A percentile compares a stretch with the other conserved stretches of the same genome.
Conservation (phyloP, 2,329 filamentous ascomycete genomes). For the Hysterium pulicare region DNA sequence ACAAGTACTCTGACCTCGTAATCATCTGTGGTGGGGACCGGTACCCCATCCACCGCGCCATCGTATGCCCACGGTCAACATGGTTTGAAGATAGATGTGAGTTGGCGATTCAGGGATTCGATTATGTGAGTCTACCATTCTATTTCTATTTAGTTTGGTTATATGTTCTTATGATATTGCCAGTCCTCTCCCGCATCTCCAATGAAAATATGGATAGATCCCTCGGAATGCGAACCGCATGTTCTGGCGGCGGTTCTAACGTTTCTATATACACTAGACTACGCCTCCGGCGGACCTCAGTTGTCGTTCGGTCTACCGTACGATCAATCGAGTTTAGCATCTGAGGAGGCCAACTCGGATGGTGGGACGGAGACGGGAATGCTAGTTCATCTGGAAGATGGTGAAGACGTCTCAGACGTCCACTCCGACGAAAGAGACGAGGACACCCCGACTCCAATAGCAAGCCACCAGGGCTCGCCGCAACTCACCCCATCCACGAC, state of each 20-base stretch:
- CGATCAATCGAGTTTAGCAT: conserved; percentile 6
- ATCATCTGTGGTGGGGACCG: conserved; percentile 12
- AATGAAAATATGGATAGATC: conserved; percentile 14
- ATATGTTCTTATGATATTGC: background rate
- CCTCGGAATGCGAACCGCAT: conserved; percentile 10
- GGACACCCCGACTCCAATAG: background rate
- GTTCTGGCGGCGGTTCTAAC: conserved; percentile 12
- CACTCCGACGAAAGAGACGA: background rate
- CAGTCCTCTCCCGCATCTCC: conserved; percentile 4
- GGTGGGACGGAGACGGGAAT: background rate
- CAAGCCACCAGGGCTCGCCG: background rate
- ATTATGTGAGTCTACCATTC: background rate
- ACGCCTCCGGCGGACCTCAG: conserved; percentile 1
- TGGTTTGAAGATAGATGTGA: conserved; percentile 9
- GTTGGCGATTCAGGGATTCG: background rate
- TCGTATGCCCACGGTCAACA: conserved; percentile 12
- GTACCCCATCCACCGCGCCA: conserved; percentile 14
- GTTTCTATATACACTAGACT: conserved; percentile 15
- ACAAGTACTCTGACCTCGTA: conserved; percentile 15
- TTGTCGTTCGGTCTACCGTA: conserved; percentile 5
- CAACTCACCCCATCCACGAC: background rate
- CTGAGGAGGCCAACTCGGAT: background rate
- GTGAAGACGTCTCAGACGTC: background rate
- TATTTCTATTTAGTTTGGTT: background rate
- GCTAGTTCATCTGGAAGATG: background rate